phyloP scores from a whole-genome alignment of 176 grass and related monocot species.

The Cymbopogon citratus region DNA sequence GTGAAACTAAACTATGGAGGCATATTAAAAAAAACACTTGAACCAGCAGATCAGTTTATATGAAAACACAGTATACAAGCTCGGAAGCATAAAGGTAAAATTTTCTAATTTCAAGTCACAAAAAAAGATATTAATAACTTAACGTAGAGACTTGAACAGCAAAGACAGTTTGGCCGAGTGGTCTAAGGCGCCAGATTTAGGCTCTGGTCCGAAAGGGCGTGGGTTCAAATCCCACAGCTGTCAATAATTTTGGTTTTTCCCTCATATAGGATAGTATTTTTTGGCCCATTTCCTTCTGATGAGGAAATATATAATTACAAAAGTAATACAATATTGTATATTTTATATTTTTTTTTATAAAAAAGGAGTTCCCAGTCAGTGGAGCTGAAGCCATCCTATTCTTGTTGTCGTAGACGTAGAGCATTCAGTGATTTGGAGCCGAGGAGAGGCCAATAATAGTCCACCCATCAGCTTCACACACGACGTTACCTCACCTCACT shows the following conservation, averaged over 20 bases:
- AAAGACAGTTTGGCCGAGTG: slow-evolving; percentile 95
- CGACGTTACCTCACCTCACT: background rate
- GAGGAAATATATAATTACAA: too few species aligned
- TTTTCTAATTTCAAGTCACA: too few species aligned
- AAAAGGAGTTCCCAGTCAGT: too few species aligned
- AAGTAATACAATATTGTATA: background rate
- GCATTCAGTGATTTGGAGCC: background rate
- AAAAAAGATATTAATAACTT: too few species aligned
- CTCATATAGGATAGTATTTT: too few species aligned
- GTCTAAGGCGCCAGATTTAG: slow-evolving; percentile 99
- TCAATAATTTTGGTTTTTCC: too few species aligned
- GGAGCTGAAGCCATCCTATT: background rate
- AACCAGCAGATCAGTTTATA: background rate
- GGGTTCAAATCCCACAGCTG: slow-evolving; percentile 99
- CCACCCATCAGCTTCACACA: background rate
- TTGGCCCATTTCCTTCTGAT: too few species aligned
- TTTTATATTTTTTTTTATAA: too few species aligned
- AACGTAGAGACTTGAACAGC: background rate
- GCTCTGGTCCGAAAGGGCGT: slow-evolving; percentile 99
- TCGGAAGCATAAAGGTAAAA: too few species aligned
- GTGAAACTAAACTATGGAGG: background rate
- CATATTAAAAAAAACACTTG: background rate
- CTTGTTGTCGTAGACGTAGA: background rate
- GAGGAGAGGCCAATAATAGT: background rate
- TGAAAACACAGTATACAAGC: background rate